These are phyloP conservation scores for Cladophialophora yegresii DNA, from an alignment of 2,329 filamentous ascomycete species.

Conservation along the genomic window DNA sequence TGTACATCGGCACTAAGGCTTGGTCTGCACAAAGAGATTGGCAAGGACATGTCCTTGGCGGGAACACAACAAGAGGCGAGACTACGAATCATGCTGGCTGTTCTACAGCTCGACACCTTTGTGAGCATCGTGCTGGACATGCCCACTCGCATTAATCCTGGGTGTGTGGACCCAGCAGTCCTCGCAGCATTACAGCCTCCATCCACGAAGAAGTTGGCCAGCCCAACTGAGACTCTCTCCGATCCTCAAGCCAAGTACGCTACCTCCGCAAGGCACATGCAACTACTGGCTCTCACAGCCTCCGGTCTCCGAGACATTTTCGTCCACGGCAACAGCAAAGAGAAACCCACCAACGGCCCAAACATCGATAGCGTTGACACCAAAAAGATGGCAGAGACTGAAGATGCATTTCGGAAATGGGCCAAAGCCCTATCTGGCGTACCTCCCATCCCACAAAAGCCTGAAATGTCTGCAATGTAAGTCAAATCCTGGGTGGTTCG, in stretches of 20 bases:
- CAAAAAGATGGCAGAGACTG: constrained; percentile 20
- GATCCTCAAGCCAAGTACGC: constrained; percentile 20
- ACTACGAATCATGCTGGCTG: constrained; percentile 23
- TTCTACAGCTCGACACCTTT: constrained; percentile 30
- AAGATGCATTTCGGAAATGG: constrained; percentile 28
- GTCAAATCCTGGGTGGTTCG: not conserved
- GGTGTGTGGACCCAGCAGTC: constrained; percentile 18
- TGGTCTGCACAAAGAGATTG: constrained; percentile 27
- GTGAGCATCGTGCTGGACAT: constrained; percentile 32
- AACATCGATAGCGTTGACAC: constrained; percentile 20
- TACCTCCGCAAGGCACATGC: constrained; percentile 20
- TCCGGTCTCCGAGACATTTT: constrained; percentile 19
- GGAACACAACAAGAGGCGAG: constrained; percentile 20
- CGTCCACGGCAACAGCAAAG: not conserved
- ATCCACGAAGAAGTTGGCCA: constrained; percentile 7
- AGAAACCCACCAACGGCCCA: constrained; percentile 2
- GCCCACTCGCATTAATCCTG: constrained; percentile 27
- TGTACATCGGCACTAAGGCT: constrained; percentile 28
- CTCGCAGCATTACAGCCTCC: constrained; percentile 14
- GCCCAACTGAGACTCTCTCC: constrained; percentile 6
- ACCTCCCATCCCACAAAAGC: constrained; percentile 10
- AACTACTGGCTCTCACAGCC: constrained; percentile 13
- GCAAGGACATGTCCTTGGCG: constrained; percentile 11
- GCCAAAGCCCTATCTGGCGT: constrained; percentile 24
- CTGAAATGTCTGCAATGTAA: constrained; percentile 20